Conservation (phyloP, 2,329 filamentous ascomycete species). For the Hymenoscyphus occultus region DNA sequence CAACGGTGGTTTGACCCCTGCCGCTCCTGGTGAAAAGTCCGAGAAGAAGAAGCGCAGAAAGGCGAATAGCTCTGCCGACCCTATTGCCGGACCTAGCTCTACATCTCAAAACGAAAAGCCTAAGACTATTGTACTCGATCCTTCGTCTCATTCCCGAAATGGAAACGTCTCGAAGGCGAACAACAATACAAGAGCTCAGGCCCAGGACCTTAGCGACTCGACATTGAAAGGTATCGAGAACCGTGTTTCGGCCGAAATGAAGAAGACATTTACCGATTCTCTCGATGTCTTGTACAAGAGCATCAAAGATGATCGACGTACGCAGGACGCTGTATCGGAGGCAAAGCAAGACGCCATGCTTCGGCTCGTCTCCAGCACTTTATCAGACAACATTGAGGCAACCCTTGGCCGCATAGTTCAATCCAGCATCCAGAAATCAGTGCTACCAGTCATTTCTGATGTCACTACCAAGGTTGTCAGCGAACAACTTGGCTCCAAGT, state of each 20-base stretch:
- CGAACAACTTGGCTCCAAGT: conserved; percentile 65
- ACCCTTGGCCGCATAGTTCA: conserved; percentile 50
- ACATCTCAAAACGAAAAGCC: conserved; percentile 21
- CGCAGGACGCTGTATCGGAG: conserved; percentile 58
- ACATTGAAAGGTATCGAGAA: conserved; percentile 47
- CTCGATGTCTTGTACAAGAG: conserved; percentile 61
- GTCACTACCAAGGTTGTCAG: conserved; percentile 66
- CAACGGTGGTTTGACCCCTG: conserved; percentile 29
- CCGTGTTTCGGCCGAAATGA: conserved; percentile 47
- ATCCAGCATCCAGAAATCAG: conserved; percentile 63
- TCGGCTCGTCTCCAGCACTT: conserved; percentile 63
- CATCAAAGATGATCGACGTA: conserved; percentile 64
- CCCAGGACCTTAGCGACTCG: conserved; percentile 41
- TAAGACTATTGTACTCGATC: conserved; percentile 35
- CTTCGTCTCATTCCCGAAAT: conserved; percentile 33
- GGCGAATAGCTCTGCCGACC: conserved; percentile 44
- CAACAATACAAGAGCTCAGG: conserved; percentile 19
- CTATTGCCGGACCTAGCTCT: conserved; percentile 15
- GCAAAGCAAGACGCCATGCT: conserved; percentile 70
- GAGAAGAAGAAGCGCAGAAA: conserved; percentile 74
- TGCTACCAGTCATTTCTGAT: conserved; percentile 72
- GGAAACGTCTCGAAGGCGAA: conserved; percentile 26
- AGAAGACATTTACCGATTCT: conserved; percentile 53
- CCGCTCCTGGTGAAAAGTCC: conserved; percentile 49
- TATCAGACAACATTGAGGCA: conserved; percentile 65